phyloP scores from a whole-genome alignment of 495 filamentous ascomycete genomes.

The Tuber aestivum region DNA sequence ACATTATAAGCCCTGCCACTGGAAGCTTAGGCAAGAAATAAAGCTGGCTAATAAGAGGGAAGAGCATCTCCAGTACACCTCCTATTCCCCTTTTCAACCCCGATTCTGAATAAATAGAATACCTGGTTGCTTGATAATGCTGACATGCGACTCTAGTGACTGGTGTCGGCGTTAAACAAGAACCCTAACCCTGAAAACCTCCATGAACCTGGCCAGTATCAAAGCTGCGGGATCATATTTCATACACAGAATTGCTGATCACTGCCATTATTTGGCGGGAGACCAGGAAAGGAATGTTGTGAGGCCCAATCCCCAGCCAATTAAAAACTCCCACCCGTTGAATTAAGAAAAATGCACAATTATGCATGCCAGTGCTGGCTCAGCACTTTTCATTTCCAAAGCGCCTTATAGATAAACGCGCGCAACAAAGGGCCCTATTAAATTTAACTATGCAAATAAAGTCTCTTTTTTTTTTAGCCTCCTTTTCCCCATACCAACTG shows the following conservation, averaged over 20 bases:
- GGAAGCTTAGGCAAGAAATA: no score
- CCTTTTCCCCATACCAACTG: background rate
- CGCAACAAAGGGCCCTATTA: background rate
- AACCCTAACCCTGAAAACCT: background rate
- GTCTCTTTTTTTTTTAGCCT: background rate
- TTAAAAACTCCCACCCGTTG: background rate
- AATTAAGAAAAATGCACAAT: background rate
- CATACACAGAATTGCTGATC: background rate
- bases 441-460: background rate
- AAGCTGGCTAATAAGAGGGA: no score
- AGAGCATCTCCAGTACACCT: no score
- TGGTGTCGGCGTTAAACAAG: background rate
- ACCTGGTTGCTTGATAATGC: no score
- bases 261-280: background rate
- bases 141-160: background rate
- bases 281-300: background rate
- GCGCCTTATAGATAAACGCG: no score
- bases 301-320: background rate
- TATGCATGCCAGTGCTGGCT: background rate
- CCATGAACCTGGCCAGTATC: background rate
- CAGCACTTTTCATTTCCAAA: background rate
- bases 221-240: background rate
- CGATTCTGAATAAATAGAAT: no score
- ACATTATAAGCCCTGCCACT: no score
- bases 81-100: no score